Conservation (phyloP, 495 filamentous ascomycete species). For the Jackrogersella minutella region DNA sequence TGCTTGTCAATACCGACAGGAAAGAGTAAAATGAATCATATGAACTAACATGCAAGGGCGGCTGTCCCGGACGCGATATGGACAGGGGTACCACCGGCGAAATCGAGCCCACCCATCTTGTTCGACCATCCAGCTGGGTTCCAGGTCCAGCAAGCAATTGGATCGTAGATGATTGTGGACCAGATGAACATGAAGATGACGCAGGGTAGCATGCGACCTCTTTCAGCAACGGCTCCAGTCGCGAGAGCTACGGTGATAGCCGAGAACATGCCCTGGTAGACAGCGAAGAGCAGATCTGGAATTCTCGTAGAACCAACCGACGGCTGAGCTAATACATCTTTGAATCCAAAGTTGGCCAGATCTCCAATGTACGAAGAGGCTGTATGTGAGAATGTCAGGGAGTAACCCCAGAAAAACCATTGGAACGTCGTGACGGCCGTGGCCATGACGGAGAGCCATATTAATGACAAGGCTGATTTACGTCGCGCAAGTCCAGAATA, state of each 20-base stretch:
- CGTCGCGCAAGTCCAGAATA: conserved; percentile 97
- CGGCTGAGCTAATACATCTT: conserved; percentile 78
- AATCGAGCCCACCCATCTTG: conserved; percentile 87
- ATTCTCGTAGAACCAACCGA: conserved; percentile 82
- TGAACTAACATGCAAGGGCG: conserved; percentile 71
- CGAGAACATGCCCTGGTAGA: conserved; percentile 99
- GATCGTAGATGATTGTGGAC: conserved; percentile 93
- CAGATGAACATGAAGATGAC: conserved; percentile 97
- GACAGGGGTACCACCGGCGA: conserved; percentile 94
- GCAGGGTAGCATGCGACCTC: conserved; percentile 92
- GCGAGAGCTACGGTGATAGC: conserved; percentile 94
- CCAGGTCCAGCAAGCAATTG: conserved; percentile 99
- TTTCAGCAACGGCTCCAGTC: conserved; percentile 89
- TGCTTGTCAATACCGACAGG: conserved; percentile 40
- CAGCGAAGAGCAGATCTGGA: conserved; percentile 88
- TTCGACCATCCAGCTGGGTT: conserved; percentile 86
- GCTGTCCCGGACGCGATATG: conserved; percentile 93
- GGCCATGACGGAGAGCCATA: conserved; percentile 98
- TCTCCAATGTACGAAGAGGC: conserved; percentile 86
- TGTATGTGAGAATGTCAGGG: conserved; percentile 87
- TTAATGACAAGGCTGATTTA: conserved; percentile 92
- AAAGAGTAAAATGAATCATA: conserved; percentile 60
- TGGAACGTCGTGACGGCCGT: conserved; percentile 90
- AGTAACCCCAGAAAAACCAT: conserved; percentile 99
- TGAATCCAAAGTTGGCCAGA: conserved; percentile 86